Percentiles rank a stretch among this genome's conserved stretches.
phyloP scores from a whole-genome alignment of 75 land plant genomes.

The Cunninghamia lanceolata region DNA sequence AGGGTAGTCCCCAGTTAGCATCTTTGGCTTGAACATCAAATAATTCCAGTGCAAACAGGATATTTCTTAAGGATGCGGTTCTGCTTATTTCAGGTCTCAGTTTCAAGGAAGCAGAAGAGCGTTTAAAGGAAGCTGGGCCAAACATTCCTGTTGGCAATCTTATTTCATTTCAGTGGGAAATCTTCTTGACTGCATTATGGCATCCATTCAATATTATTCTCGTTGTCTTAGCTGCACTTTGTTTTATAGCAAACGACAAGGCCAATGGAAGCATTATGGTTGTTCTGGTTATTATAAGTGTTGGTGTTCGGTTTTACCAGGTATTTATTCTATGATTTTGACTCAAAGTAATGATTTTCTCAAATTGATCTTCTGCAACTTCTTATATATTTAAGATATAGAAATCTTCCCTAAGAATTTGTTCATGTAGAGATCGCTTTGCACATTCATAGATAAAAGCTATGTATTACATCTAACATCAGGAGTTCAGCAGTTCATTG shows the following conservation, averaged over 20 bases:
- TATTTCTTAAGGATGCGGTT: not conserved
- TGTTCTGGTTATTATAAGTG: slow-evolving; percentile 44
- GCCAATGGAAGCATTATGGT: slow-evolving; percentile 55
- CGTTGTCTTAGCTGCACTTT: slow-evolving; percentile 42
- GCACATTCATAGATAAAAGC: not conserved
- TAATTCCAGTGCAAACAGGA: not conserved
- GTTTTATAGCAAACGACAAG: slow-evolving; percentile 32
- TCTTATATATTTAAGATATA: not conserved
- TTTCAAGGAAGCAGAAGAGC: slow-evolving; percentile 45
- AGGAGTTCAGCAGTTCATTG: slow-evolving; percentile 55
- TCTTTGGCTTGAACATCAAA: not conserved
- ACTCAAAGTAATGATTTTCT: not conserved
- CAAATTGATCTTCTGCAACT: not conserved
- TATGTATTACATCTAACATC: not conserved
- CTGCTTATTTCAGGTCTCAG: slow-evolving; percentile 37
- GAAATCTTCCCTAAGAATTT: not conserved
- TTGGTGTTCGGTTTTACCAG: slow-evolving; percentile 49
- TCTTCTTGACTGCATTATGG: slow-evolving; percentile 47
- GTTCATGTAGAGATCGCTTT: not conserved
- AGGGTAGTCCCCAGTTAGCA: not conserved
- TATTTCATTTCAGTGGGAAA: slow-evolving; percentile 39
- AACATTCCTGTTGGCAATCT: slow-evolving; percentile 35
- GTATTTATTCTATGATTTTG: slow-evolving; percentile 17
- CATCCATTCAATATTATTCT: slow-evolving; percentile 60
- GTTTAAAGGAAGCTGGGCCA: slow-evolving; percentile 46